phyloP scores from a whole-genome alignment of 2,329 filamentous ascomycete genomes.

The Hypoxylon rubiginosum region DNA sequence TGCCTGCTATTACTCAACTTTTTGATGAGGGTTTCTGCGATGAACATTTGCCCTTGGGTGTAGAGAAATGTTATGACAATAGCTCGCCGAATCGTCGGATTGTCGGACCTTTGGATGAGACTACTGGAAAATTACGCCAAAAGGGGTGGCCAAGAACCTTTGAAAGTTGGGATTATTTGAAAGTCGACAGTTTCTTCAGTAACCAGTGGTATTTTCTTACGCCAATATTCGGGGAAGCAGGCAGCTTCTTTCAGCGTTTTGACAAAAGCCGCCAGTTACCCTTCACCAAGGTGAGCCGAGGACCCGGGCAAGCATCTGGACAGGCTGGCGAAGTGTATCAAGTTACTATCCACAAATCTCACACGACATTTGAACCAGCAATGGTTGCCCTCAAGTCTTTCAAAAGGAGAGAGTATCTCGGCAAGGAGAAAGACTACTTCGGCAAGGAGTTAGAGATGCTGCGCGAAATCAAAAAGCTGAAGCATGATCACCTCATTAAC shows the following conservation, averaged over 20 bases:
- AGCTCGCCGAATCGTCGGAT: too few relatives aligned
- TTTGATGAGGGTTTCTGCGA: slow-evolving; percentile 6
- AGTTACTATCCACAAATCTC: slow-evolving; percentile 18
- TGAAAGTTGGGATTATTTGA: too few relatives aligned
- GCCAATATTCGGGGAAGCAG: background rate
- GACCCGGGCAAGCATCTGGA: background rate
- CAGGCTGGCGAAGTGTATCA: slow-evolving; percentile 20
- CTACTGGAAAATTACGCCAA: too few relatives aligned
- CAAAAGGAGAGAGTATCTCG: background rate
- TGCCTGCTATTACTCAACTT: background rate
- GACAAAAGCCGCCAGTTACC: slow-evolving; percentile 6
- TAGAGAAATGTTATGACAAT: too few relatives aligned
- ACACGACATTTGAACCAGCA: background rate
- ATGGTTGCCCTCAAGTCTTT: slow-evolving; percentile 23
- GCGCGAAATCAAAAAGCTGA: slow-evolving; percentile 2
- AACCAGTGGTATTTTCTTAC: slow-evolving; percentile 24
- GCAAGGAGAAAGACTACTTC: slow-evolving; percentile 9
- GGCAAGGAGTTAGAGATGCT: slow-evolving; percentile 15
- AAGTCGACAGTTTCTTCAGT: background rate
- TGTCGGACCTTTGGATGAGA: too few relatives aligned
- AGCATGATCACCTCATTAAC: slow-evolving; percentile 28
- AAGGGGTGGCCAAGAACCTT: too few relatives aligned
- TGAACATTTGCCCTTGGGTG: slow-evolving; percentile 3
- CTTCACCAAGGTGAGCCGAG: background rate
- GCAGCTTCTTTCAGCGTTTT: slow-evolving; percentile 4